Base-by-base conservation (phyloP, 306 rosid species). In the Fragaria ananassa region DNA sequence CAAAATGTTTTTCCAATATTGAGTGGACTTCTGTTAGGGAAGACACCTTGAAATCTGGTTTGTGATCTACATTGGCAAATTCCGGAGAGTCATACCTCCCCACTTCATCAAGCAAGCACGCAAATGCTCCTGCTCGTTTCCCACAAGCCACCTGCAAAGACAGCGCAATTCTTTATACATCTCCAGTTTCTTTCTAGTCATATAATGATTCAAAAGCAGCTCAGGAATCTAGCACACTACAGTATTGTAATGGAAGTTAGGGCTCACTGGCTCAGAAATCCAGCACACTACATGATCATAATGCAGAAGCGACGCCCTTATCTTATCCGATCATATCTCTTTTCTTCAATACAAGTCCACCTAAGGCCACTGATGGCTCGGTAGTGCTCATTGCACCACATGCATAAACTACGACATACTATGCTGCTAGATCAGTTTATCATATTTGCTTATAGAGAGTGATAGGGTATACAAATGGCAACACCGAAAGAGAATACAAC, bases 41-140 rank as follows among this genome's bases (percentile, higher is more conserved):
- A 68, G 97, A 79, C 74, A 92, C 98, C 80, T 87, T 95, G 83
- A 88, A 90, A 90, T 94, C 93, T 51, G 98, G 96, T 82, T 87
- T 87, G 41, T 77, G 62, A 53, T 85, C 80, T 54, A 84, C 69
- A 58, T 82, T 47, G 15, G 87, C 88, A 37, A 53, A 89, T 71
- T 80, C 83, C 0, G 89, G 89, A 27, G 93, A 81, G 75, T 89
- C 86, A 29, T 89, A 92, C 80, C 87, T 88, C 75, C 98, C 96
- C 7, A 78, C 87, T 86, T 95, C 83, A 75, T 90, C 97, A 66
- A 95, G 97, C 85, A 95, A 79, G 84, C 98, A 95, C 60, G 98
- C 82, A 81, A 86, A 83, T 10, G 97, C 91, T 82, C 97, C 98
- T 12, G 97, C 98, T 64, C 67, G 85, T 87, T 88, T 91, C 46